Evolutionary conservation across 768 basidiomycete species (phyloP).

Genomic region (Cubamyces lactineus): DNA sequence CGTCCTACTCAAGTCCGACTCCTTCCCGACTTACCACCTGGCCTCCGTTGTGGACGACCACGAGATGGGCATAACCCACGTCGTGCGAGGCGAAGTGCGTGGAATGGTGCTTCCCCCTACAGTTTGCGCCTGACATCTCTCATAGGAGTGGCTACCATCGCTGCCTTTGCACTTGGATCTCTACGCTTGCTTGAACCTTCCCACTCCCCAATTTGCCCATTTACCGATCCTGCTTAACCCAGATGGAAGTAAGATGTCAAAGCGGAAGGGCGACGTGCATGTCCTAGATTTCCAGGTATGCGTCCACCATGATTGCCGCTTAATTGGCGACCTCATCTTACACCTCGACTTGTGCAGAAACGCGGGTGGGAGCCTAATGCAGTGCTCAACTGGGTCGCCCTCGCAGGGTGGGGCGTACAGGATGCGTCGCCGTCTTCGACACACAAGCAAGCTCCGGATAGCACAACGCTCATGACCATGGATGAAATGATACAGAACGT

Average conservation of each 20-base stretch:
- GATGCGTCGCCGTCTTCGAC: slow-evolving; percentile 28
- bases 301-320: not conserved
- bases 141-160: slow-evolving; percentile 94
- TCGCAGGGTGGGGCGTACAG: slow-evolving; percentile 89
- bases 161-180: slow-evolving; percentile 89
- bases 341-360: slow-evolving; percentile 45
- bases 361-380: slow-evolving; percentile 91
- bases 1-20: slow-evolving; percentile 88
- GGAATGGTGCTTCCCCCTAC: not conserved
- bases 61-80: slow-evolving; percentile 95
- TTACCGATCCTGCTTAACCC: slow-evolving; percentile 88
- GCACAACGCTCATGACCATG: slow-evolving; percentile 62
- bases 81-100: slow-evolving; percentile 87
- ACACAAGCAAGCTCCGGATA: slow-evolving; percentile 56
- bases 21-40: slow-evolving; percentile 94
- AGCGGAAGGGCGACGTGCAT: slow-evolving; percentile 86
- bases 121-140: not conserved
- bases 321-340: not conserved
- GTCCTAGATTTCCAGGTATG: slow-evolving; percentile 86
- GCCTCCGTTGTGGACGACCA: slow-evolving; percentile 96
- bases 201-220: slow-evolving; percentile 85
- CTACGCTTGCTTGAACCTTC: slow-evolving; percentile 75
- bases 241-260: slow-evolving; percentile 94
- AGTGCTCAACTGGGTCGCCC: slow-evolving; percentile 88
- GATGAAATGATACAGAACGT: slow-evolving; percentile 71